These are phyloP conservation scores for Aphanomyces astaci DNA, from an alignment of 352 stramenopile genomes.

Conservation along the genomic window DNA sequence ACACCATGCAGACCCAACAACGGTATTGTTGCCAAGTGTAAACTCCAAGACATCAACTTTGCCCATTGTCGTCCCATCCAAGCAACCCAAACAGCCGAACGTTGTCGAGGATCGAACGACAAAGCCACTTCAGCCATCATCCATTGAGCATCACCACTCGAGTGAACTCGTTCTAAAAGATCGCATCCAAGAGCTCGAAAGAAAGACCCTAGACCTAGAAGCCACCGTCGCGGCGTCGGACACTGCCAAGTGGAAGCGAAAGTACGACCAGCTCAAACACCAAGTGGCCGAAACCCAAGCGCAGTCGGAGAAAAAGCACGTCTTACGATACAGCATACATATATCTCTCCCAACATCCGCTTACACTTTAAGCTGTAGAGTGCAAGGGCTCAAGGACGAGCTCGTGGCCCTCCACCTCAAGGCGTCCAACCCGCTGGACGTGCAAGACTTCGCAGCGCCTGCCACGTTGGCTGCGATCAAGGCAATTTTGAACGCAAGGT, in stretches of 20 bases:
- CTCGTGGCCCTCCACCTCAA: background rate
- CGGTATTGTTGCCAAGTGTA: too few relatives aligned
- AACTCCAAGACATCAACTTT: background rate
- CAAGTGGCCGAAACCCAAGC: conserved; percentile 1
- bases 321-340: background rate
- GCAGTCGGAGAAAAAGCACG: background rate
- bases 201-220: background rate
- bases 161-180: background rate
- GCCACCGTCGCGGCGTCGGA: background rate
- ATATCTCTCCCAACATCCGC: too few relatives aligned
- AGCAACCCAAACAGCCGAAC: too few relatives aligned
- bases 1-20: too few relatives aligned
- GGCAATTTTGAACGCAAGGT: background rate
- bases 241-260: conserved; percentile 15
- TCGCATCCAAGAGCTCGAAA: conserved; percentile 15
- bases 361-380: conserved; percentile 5
- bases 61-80: too few relatives aligned
- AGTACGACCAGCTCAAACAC: conserved; percentile 19
- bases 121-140: background rate
- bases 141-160: too few relatives aligned
- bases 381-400: background rate
- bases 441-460: background rate
- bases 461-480: background rate
- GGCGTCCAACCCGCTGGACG: background rate
- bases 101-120: too few relatives aligned